A percentile compares a stretch with the other conserved stretches of the same genome.
Evolutionary conservation across 768 basidiomycete genomes (phyloP).

Genomic region (Leucogyrophana mollusca): DNA sequence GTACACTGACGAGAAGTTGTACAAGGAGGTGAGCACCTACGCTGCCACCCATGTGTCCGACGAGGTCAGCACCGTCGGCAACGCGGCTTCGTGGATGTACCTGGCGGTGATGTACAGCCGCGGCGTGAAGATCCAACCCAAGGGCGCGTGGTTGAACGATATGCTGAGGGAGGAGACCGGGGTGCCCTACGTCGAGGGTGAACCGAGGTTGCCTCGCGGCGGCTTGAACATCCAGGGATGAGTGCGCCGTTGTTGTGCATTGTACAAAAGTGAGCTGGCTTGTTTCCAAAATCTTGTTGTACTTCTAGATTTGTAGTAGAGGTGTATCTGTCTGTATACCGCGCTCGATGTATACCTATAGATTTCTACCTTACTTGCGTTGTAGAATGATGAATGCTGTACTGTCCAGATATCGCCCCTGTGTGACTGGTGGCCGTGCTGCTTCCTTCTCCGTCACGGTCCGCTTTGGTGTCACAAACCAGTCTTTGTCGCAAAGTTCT

Average conservation of each 20-base stretch:
- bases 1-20: constrained; percentile 70
- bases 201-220: constrained; percentile 70
- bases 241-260: constrained; percentile 14
- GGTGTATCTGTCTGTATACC: neutral
- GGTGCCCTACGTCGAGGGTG: constrained; percentile 62
- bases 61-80: constrained; percentile 83
- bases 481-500: neutral
- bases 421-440: neutral
- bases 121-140: constrained; percentile 74
- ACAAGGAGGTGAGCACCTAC: constrained; percentile 60
- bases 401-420: neutral
- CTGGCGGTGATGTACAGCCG: constrained; percentile 80
- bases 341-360: neutral
- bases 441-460: neutral
- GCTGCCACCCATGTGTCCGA: constrained; percentile 79
- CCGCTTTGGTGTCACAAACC: constrained; percentile 1
- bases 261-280: constrained; percentile 10
- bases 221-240: constrained; percentile 57
- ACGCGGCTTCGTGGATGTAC: constrained; percentile 64
- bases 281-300: neutral
- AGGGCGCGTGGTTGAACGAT: constrained; percentile 86
- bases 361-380: neutral
- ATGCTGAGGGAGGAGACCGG: constrained; percentile 73
- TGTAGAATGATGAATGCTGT: neutral
- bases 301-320: neutral